Conservation (phyloP, 257 asterid genomes). For the Penstemon eatonii region DNA sequence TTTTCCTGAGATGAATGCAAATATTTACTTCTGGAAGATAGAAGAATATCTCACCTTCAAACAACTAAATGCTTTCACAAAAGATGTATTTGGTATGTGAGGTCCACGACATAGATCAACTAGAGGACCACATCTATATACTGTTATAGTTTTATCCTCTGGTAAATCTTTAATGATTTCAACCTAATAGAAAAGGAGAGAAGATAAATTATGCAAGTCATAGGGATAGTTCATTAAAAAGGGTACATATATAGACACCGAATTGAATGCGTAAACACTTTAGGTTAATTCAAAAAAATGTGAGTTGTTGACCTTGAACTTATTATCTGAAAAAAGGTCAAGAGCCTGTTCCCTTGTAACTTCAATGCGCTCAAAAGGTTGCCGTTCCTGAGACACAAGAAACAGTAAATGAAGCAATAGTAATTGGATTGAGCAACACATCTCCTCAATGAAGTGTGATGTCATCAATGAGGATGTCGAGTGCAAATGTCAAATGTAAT, state of each 20-base stretch:
- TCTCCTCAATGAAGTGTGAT: too few species aligned
- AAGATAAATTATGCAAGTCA: slow-evolving; percentile 18
- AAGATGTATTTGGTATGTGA: slow-evolving; percentile 92
- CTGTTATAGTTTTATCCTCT: slow-evolving; percentile 89
- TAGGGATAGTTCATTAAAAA: background rate
- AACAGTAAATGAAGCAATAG: slow-evolving; percentile 10
- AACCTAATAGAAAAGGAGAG: slow-evolving; percentile 49
- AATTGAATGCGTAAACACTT: background rate
- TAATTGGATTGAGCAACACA: background rate
- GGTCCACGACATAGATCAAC: slow-evolving; percentile 99
- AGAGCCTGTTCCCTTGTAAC: slow-evolving; percentile 89
- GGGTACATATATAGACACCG: background rate
- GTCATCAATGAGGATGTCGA: too few species aligned
- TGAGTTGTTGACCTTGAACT: slow-evolving; percentile 61
- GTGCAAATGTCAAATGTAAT: too few species aligned
- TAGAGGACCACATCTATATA: slow-evolving; percentile 95
- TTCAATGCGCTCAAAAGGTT: slow-evolving; percentile 93
- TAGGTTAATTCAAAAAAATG: background rate
- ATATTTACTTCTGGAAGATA: slow-evolving; percentile 4
- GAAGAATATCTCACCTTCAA: slow-evolving; percentile 60
- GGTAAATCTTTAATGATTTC: slow-evolving; percentile 94
- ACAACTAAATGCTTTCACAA: slow-evolving; percentile 91
- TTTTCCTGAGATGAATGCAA: slow-evolving; percentile 8
- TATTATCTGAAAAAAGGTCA: slow-evolving; percentile 87
- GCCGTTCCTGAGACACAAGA: slow-evolving; percentile 64